Conservation (phyloP, 768 basidiomycete species). For the Mycena belliarum region DNA sequence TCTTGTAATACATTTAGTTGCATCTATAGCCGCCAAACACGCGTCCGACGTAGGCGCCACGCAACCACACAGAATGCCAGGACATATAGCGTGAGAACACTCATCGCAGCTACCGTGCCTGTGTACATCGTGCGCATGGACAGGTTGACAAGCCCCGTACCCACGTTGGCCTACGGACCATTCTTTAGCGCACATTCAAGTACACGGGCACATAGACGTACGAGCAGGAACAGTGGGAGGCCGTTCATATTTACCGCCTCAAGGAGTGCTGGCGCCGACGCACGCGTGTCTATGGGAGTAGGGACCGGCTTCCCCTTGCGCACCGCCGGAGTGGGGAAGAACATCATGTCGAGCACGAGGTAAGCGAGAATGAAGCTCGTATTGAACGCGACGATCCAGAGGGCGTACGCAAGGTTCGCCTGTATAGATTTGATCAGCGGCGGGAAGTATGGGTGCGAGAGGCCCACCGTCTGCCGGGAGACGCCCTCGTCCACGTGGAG, state of each 20-base stretch:
- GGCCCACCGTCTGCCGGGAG: conserved; percentile 48
- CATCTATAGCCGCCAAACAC: conserved; percentile 20
- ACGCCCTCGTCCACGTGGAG: conserved; percentile 46
- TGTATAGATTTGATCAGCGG: conserved; percentile 30
- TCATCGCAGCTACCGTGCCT: conserved; percentile 54
- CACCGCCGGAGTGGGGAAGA: conserved; percentile 52
- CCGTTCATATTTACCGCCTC: conserved; percentile 85
- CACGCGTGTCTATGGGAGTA: conserved; percentile 6
- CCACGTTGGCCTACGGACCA: conserved; percentile 71
- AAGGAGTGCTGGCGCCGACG: conserved; percentile 53
- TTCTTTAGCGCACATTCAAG: too few species aligned
- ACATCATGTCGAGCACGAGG: conserved; percentile 70
- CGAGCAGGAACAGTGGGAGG: conserved; percentile 77
- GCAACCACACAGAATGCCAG: conserved; percentile 59
- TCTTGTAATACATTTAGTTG: too few species aligned
- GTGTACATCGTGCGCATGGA: conserved; percentile 81
- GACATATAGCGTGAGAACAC: conserved; percentile 63
- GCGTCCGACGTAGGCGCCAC: conserved; percentile 46
- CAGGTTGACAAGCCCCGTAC: conserved; percentile 85
- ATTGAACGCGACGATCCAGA: conserved; percentile 91
- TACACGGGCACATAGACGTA: conserved; percentile 40
- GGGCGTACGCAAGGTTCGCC: conserved; percentile 87
- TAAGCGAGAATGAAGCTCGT: conserved; percentile 82
- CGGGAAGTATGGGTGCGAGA: neutral
- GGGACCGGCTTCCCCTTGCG: conserved; percentile 31